A percentile compares a stretch with the other conserved stretches of the same genome.
Conservation (phyloP, 176 grass and related monocot species). For the Saccharum officinarum region DNA sequence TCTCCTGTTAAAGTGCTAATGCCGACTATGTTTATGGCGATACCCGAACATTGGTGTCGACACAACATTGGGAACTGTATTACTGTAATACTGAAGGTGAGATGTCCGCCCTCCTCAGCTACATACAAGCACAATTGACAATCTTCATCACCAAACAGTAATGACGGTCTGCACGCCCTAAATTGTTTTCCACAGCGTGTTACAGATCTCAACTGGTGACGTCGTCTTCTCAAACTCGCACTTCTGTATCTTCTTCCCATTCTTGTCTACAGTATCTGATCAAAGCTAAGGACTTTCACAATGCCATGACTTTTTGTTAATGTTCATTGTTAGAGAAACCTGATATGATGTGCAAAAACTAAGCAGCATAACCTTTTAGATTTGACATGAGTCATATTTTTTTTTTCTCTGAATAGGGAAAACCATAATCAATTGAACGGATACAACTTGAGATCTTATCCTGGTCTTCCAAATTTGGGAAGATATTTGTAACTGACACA, state of each 20-base stretch:
- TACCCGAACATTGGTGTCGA: no score
- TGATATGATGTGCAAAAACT: background rate
- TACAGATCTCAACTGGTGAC: conserved; percentile 46
- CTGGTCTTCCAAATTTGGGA: conserved; percentile 65
- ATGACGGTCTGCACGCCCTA: background rate
- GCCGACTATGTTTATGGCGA: no score
- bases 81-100: no score
- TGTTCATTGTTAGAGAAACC: background rate
- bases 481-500: conserved; percentile 68
- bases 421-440: conserved; percentile 39
- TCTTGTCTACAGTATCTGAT: conserved; percentile 64
- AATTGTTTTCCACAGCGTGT: conserved; percentile 63
- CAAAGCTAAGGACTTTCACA: conserved; percentile 34
- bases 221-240: conserved; percentile 55
- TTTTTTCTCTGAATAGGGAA: background rate
- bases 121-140: conserved; percentile 14
- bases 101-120: background rate
- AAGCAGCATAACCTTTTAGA: background rate
- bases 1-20: no score
- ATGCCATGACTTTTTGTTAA: background rate
- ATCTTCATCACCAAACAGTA: background rate
- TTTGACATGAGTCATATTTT: background rate
- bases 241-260: conserved; percentile 53
- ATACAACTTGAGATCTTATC: conserved; percentile 82
- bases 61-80: no score